Evolutionary conservation across 1,139 yeast genomes (phyloP).

Genomic region (Debaryomyces psychrophilus): DNA sequence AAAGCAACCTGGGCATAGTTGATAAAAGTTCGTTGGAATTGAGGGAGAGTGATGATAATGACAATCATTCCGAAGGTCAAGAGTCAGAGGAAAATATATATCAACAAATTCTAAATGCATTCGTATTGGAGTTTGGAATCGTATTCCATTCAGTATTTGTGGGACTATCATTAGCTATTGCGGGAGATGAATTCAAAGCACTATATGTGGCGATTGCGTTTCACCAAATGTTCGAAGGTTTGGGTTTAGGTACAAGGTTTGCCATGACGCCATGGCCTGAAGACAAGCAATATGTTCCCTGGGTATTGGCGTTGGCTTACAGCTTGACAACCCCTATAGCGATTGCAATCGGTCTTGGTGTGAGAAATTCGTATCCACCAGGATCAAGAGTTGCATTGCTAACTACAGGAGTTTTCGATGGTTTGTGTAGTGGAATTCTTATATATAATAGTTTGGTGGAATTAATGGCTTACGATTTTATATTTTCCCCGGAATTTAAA

Average conservation of each 20-base stretch:
- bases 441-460: constrained; percentile 86
- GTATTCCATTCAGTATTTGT: constrained; percentile 81
- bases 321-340: constrained; percentile 82
- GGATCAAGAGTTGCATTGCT: constrained; percentile 67
- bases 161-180: constrained; percentile 73
- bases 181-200: constrained; percentile 72
- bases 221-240: constrained; percentile 93
- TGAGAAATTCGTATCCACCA: constrained; percentile 63
- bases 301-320: constrained; percentile 60
- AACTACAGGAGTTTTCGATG: constrained; percentile 77
- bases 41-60: constrained; percentile 20
- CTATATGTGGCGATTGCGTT: constrained; percentile 80
- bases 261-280: constrained; percentile 74
- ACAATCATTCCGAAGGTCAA: constrained; percentile 4
- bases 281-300: constrained; percentile 52
- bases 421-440: constrained; percentile 84
- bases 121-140: constrained; percentile 77
- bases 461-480: constrained; percentile 85
- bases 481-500: constrained; percentile 65
- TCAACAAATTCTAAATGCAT: constrained; percentile 28
- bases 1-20: not conserved
- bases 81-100: constrained; percentile 12
- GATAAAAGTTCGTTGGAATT: constrained; percentile 18
- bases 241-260: constrained; percentile 86
- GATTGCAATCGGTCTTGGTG: constrained; percentile 85